Percentiles rank a stretch among this genome's conserved stretches.
These are phyloP conservation scores for Brassica cretica DNA, from an alignment of 345 rosid genomes.

Conservation along the genomic window DNA sequence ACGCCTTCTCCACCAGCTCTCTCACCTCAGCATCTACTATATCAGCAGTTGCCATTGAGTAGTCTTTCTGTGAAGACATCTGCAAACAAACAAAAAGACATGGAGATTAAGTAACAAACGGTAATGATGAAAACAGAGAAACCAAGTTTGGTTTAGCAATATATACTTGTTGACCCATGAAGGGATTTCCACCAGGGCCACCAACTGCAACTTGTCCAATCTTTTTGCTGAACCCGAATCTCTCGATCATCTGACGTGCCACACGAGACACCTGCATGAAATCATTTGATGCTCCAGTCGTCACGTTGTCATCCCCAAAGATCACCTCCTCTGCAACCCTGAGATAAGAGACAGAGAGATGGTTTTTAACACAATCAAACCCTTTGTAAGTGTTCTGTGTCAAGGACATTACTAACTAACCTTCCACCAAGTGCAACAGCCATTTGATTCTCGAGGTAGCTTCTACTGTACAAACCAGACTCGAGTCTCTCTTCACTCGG, in stretches of 20 bases:
- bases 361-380: background rate
- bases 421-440: conserved; percentile 99
- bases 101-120: background rate
- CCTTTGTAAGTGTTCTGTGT: background rate
- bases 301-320: conserved; percentile 86
- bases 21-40: conserved; percentile 91
- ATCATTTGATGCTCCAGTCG: conserved; percentile 97
- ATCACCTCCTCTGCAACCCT: conserved; percentile 98
- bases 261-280: conserved; percentile 99
- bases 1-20: conserved; percentile 80
- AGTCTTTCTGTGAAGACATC: conserved; percentile 98
- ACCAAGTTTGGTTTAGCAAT: background rate
- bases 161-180: conserved; percentile 71
- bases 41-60: conserved; percentile 98
- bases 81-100: conserved; percentile 24
- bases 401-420: conserved; percentile 42
- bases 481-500: conserved; percentile 98
- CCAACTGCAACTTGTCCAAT: conserved; percentile 96
- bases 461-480: conserved; percentile 92
- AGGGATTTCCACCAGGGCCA: conserved; percentile 94
- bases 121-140: conserved; percentile 1
- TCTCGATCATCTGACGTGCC: conserved; percentile 99
- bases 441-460: conserved; percentile 98
- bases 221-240: conserved; percentile 96
- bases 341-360: conserved; percentile 19